Evolutionary conservation across 768 basidiomycete genomes (phyloP), one percentile per base, ranked within the genome.

Genomic region (Dioszegia aurantiaca): DNA sequence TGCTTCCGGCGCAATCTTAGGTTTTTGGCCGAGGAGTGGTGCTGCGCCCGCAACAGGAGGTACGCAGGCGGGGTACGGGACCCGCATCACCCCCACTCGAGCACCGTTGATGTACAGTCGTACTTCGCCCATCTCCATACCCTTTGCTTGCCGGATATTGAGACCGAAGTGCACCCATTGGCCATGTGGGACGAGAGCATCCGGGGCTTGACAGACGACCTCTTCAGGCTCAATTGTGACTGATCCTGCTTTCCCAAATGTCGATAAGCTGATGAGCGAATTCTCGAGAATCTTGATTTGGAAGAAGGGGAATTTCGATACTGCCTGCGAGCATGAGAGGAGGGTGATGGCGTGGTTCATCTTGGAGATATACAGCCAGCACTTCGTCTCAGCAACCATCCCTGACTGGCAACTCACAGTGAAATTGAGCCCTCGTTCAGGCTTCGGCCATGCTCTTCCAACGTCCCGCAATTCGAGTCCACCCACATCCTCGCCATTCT

Each of bases 101-200:
- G 61, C 48, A 12, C 75, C 75, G 57, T 76, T 69, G 42, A 76
- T 55, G 36, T 73, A 68, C 4, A 76, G 60, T 16, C 70, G 59
- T 3, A 63, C 59, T 28, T 72, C 70, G 14, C 58, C 65, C 4
- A 43, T 21, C 17, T 67, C 65, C 2, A 55, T 23, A 6, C 60
- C 60, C 56, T 67, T 70, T 28, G 67, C 59, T 44, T 69, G 69
- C 10, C 73, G 61, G 24, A 64, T 60, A 1, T 61, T 63, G 14
- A 76, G 27, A 1, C 64, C 60, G 49, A 76, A 67, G 45, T 76
- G 75, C 9, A 74, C 68, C 72, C 73, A 76, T 53, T 68, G 62
- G 41, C 64, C 62, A 49, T 76, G 75, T 4, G 70, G 70, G 5
- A 76, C 63, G 46, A 76, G 54, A 23, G 73, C 71, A 43, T 76